These are phyloP conservation scores for Sarocladiaceae sp. DNA, from an alignment of 2,329 filamentous ascomycete species.

Conservation along the genomic window DNA sequence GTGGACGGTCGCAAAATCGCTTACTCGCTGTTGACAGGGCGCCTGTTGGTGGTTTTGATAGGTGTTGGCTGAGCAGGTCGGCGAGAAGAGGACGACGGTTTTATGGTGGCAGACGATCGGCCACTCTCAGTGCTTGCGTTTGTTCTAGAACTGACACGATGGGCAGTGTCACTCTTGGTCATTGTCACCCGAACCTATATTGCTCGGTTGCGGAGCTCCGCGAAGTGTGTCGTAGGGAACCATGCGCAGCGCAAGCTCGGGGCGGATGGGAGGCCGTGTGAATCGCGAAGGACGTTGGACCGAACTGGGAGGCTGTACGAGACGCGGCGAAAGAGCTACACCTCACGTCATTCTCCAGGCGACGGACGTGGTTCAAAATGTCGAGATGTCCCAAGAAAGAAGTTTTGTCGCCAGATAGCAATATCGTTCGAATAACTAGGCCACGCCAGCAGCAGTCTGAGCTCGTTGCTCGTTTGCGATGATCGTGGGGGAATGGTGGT, in stretches of 20 bases:
- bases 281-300: constrained; percentile 12
- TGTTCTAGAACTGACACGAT: constrained; percentile 52
- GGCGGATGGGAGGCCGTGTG: constrained; percentile 14
- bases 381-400: too few species aligned
- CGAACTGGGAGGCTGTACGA: neutral
- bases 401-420: too few species aligned
- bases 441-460: neutral
- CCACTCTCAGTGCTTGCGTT: constrained; percentile 64
- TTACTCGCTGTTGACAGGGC: neutral
- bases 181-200: constrained; percentile 46
- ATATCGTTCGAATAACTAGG: neutral
- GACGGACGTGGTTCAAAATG: too few species aligned
- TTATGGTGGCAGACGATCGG: constrained; percentile 62
- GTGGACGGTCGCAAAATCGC: neutral
- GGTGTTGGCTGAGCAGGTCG: neutral
- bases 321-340: neutral
- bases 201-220: constrained; percentile 23
- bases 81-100: constrained; percentile 34
- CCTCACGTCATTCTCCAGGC: constrained; percentile 8
- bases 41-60: neutral
- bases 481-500: neutral
- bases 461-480: too few species aligned
- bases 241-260: constrained; percentile 15
- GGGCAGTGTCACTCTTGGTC: constrained; percentile 60
- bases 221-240: constrained; percentile 13